Evolutionary conservation across 805 yeast genomes (phyloP).

Genomic region (Spathaspora sp.): DNA sequence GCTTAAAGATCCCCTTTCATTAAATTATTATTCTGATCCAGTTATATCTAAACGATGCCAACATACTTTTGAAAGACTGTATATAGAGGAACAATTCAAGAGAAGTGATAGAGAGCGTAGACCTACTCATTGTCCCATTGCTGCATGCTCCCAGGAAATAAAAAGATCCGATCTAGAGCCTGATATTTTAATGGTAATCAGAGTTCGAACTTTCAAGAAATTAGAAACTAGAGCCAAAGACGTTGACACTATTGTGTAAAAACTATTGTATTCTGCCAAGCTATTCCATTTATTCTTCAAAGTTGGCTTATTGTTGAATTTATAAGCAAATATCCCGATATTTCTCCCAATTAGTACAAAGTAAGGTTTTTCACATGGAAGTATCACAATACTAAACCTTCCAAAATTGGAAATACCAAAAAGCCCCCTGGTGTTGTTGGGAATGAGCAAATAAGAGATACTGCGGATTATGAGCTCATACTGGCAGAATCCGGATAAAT

Average conservation of each 20-base stretch:
- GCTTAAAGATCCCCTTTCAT: slow-evolving; percentile 64
- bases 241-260: slow-evolving; percentile 5
- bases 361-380: no score
- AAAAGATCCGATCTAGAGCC: slow-evolving; percentile 30
- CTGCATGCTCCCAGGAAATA: slow-evolving; percentile 47
- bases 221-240: slow-evolving; percentile 1
- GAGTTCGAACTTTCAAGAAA: slow-evolving; percentile 21
- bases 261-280: not conserved
- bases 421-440: no score
- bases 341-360: slow-evolving; percentile 10
- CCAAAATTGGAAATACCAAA: no score
- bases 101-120: slow-evolving; percentile 10
- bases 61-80: slow-evolving; percentile 57
- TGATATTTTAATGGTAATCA: slow-evolving; percentile 53
- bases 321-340: slow-evolving; percentile 14
- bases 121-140: slow-evolving; percentile 49
- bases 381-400: no score
- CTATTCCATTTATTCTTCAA: no score
- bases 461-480: no score
- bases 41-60: slow-evolving; percentile 52
- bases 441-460: no score
- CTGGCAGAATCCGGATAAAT: no score
- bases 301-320: not conserved
- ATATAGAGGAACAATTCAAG: slow-evolving; percentile 27
- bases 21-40: slow-evolving; percentile 50